Conservation (phyloP, 2,329 filamentous ascomycete species). For the Colletotrichum paranaense region DNA sequence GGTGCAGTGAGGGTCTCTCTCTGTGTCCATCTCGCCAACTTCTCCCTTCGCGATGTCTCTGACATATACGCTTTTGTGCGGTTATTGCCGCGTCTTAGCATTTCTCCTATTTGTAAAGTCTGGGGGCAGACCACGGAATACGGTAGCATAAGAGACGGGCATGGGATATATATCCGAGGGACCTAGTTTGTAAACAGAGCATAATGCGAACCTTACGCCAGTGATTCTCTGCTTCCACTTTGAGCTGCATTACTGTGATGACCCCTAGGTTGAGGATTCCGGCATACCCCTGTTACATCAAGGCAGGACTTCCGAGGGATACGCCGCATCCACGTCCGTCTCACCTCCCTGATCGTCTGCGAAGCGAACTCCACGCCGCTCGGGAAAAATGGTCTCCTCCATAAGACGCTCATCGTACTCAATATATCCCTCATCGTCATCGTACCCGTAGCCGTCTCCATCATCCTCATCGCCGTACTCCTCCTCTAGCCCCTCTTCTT, state of each 20-base stretch:
- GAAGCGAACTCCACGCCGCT: constrained; percentile 6
- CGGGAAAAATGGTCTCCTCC: no score
- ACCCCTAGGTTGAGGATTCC: background rate
- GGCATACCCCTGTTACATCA: background rate
- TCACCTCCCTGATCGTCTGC: background rate
- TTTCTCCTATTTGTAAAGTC: no score
- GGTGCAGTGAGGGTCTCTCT: constrained; percentile 53
- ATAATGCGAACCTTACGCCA: background rate
- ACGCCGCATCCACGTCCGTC: constrained; percentile 13
- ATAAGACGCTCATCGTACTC: constrained; percentile 16
- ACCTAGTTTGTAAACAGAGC: background rate
- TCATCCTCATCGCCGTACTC: constrained; percentile 36
- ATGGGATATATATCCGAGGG: background rate
- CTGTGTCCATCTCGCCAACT: no score
- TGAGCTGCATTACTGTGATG: background rate
- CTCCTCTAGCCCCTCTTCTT: constrained; percentile 23
- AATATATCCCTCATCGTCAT: constrained; percentile 41
- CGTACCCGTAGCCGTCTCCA: constrained; percentile 40
- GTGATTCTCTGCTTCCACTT: background rate
- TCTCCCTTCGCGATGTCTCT: background rate
- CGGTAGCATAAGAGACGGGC: background rate
- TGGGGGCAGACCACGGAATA: background rate
- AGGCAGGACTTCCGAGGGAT: constrained; percentile 14
- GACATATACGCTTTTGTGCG: background rate
- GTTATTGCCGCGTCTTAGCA: background rate